Base-by-base conservation (phyloP, 495 filamentous ascomycete genomes). In the Saxispiralis lemnorum region DNA sequence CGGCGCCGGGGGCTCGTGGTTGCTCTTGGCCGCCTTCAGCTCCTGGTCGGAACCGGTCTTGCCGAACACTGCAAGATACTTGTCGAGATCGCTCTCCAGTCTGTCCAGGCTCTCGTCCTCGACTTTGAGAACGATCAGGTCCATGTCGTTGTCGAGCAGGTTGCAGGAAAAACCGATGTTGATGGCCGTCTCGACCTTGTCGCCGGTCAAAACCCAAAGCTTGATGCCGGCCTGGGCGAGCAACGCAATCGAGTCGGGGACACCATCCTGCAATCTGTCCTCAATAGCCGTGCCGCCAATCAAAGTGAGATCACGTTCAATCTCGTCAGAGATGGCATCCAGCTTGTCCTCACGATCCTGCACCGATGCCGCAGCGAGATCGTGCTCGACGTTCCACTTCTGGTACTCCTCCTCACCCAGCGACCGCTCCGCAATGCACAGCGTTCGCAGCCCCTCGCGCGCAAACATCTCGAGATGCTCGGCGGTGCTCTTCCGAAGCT, bases 141-240 rank as follows among this genome's bases (percentile, higher is more conserved):
- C 89, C 92, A 99, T 94, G 48, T 89, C 79, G 60, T 95, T 99
- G 63, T 87, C 81, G 35, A 99, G 71, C 31, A 99, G 72, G 47
- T 99, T 99, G 69, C 92, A 96, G 11, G 92, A 96, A 63, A 96
- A 99, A 16, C 92, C 92, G 59, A 99, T 99, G 62, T 99, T 99
- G 72, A 99, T 96, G 34, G 92, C 92, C 38, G 92, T 99, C 62
- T 96, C 92, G 38, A 96, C 88, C 63, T 95, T 99, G 66, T 99
- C 92, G 43, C 92, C 92, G 28, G 92, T 99, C 36, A 99, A 66
- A 44, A 99, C 92, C 92, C 92, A 99, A n/a, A 99, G 73, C 58
- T 99, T 99, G 63, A 99, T 95, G 47, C 92, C 92, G 39, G 92
- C 92, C 45, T 85, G 78, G 32, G 79, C 88, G 42, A 99, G 76